Evolutionary conservation across 345 rosid species (phyloP), one percentile per base, ranked within the genome.

Genomic region (Citropsis articulata): DNA sequence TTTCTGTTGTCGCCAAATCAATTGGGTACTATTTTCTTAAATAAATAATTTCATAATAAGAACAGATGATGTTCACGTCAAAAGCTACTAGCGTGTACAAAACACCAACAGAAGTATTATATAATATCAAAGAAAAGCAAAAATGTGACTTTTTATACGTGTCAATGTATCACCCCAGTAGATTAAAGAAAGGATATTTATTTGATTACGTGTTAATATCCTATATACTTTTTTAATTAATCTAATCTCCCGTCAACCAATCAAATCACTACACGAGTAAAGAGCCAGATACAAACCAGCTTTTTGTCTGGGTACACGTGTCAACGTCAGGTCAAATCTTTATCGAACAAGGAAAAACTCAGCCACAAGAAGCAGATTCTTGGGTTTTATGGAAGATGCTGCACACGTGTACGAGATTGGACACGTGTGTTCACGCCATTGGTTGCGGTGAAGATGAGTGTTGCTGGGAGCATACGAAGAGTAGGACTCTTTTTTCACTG

Each of bases 361-460:
- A 71, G 82, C 86, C 84, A 72, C 84, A 66, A 59, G 73, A 64
- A 75, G 61, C 40, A 80, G 64, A 78, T 76, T 77, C 81, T 38
- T 73, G 45, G 65, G 70, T 1, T 45, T 45, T 1, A 18, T 6
- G n/a, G 33, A 14, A 55, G 75, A 61, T 66, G 81, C 57, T 55
- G 73, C 69, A 25, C 80, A 71, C 30, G 84, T 71, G 77, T 36
- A 22, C 0, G 7, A 19, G 1, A 1, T 4, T 9, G 18, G 68
- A 10, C 67, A 72, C 33, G 69, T 77, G 78, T 25, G 45, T 4
- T 0, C 7, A 18, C 40, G 28, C 69, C 66, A 59, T 73, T n/a
- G 30, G 33, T 7, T 2, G 0, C 0, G 1, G 5, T n/a, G 9
- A 22, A 10, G 66, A 24, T 72, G n/a, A 36, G n/a, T 7, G 53